phyloP scores from a whole-genome alignment of 2,329 filamentous ascomycete species.

The Lachnellula cervina region DNA sequence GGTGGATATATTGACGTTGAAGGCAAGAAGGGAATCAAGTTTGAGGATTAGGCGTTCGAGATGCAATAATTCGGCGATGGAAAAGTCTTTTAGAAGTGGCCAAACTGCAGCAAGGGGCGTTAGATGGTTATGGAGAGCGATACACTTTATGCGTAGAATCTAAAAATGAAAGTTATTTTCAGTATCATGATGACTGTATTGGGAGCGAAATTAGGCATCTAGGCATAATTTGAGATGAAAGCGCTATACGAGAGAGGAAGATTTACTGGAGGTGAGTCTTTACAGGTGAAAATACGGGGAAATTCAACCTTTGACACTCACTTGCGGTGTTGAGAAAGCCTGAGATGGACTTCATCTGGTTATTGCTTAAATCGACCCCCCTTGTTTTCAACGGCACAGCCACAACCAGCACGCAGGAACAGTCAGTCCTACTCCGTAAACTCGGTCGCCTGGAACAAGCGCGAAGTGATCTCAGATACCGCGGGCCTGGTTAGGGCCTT shows the following conservation, averaged over 20 bases:
- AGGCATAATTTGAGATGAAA: background rate
- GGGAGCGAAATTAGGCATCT: background rate
- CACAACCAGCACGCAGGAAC: background rate
- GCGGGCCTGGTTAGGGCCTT: background rate
- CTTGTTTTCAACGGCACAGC: background rate
- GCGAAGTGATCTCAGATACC: background rate
- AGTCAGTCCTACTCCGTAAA: too few relatives aligned
- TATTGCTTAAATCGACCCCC: background rate
- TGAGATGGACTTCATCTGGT: background rate
- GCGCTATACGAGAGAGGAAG: too few relatives aligned
- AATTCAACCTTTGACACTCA: too few relatives aligned
- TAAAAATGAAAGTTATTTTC: background rate
- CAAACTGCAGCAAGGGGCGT: background rate
- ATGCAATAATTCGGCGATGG: background rate
- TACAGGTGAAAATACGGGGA: too few relatives aligned
- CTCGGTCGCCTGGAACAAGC: too few relatives aligned
- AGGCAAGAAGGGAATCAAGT: conserved; percentile 84
- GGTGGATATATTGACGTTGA: conserved; percentile 82
- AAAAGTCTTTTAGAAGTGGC: background rate
- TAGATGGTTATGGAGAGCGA: background rate
- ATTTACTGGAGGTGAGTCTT: too few relatives aligned
- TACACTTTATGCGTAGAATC: background rate
- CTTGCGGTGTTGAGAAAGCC: background rate
- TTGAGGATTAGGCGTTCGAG: conserved; percentile 64
- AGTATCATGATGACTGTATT: background rate